These are phyloP conservation scores for Tranzscheliella williamsii DNA, from an alignment of 1,284 basidiomycete genomes.

Conservation along the genomic window DNA sequence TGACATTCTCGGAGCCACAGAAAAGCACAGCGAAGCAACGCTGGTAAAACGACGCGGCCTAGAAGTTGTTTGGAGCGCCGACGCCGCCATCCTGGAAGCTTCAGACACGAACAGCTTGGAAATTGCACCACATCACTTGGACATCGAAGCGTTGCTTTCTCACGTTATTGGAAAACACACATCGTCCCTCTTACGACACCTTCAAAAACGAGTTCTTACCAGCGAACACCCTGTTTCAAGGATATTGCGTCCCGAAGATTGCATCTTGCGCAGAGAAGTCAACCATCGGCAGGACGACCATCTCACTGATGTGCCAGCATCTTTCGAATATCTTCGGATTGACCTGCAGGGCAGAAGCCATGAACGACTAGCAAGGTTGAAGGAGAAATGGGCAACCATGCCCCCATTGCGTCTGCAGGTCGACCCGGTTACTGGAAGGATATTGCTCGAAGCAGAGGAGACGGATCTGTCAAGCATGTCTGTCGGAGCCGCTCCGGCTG, in stretches of 20 bases:
- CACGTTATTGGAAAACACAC: slow-evolving; percentile 20
- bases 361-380: background rate
- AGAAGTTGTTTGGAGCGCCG: slow-evolving; percentile 21
- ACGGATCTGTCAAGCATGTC: too few species aligned
- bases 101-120: slow-evolving; percentile 5
- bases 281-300: slow-evolving; percentile 19
- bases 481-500: background rate
- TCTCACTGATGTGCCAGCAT: slow-evolving; percentile 14
- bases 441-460: slow-evolving; percentile 25
- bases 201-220: slow-evolving; percentile 31
- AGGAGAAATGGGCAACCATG: slow-evolving; percentile 1
- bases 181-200: slow-evolving; percentile 17
- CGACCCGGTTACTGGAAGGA: slow-evolving; percentile 30
- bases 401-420: slow-evolving; percentile 33
- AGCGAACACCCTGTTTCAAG: slow-evolving; percentile 30
- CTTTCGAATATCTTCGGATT: slow-evolving; percentile 22
- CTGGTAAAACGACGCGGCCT: slow-evolving; percentile 19
- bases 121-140: slow-evolving; percentile 16
- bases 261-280: slow-evolving; percentile 17
- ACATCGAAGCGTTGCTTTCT: slow-evolving; percentile 25
- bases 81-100: slow-evolving; percentile 15
- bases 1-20: too few species aligned
- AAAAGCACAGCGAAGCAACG: background rate
- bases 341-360: slow-evolving; percentile 8
- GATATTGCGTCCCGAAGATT: slow-evolving; percentile 25